phyloP scores from a whole-genome alignment of 1,139 yeast species.

The Zygosaccharomyces sapae region DNA sequence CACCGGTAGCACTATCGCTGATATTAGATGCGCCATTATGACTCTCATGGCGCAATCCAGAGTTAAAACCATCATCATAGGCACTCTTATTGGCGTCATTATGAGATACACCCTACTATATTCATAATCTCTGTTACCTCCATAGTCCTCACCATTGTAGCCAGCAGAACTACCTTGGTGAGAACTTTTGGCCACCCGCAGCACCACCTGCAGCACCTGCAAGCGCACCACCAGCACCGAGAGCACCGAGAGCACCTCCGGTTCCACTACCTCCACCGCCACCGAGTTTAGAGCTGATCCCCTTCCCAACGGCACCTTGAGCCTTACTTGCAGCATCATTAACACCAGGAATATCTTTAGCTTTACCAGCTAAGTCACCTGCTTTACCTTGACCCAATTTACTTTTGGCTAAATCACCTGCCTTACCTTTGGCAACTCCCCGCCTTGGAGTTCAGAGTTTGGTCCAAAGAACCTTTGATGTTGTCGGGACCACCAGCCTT shows the following conservation, averaged over 20 bases:
- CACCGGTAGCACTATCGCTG: too few relatives aligned
- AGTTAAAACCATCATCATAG: too few relatives aligned
- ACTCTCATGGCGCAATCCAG: too few relatives aligned
- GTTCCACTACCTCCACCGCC: not conserved
- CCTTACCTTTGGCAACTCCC: not conserved
- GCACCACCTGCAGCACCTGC: not conserved
- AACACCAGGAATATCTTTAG: conserved; percentile 1
- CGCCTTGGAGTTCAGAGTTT: not conserved
- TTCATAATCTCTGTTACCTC: too few relatives aligned
- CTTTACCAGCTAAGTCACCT: conserved; percentile 1
- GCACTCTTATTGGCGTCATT: too few relatives aligned
- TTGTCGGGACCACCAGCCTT: not conserved
- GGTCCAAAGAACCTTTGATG: not conserved
- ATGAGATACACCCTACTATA: too few relatives aligned
- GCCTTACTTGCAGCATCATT: not conserved
- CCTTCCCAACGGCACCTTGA: not conserved
- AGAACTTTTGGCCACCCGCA: not conserved
- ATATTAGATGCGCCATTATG: too few relatives aligned
- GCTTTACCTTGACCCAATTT: not conserved
- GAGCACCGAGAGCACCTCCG: not conserved
- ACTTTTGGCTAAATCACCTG: not conserved
- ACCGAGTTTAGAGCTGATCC: not conserved
- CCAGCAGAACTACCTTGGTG: not conserved
- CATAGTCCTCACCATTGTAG: not conserved
- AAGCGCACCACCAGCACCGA: not conserved